phyloP scores from a whole-genome alignment of 176 grass and related monocot species.

The Bolboschoenus planiculmis region DNA sequence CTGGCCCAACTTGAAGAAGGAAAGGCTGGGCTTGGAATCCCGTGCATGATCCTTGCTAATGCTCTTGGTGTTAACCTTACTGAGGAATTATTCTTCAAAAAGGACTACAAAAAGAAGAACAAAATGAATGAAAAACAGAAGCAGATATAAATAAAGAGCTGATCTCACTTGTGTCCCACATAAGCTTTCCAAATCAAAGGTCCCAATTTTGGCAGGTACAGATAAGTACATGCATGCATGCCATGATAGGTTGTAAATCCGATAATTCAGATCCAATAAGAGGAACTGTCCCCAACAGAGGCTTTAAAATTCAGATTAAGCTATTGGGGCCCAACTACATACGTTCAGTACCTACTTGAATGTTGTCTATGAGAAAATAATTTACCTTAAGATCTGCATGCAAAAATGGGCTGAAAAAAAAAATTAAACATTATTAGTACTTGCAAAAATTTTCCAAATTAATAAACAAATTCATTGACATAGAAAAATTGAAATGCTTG shows the following conservation, averaged over 20 bases:
- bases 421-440: not conserved
- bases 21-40: slow-evolving; percentile 75
- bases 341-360: not conserved
- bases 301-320: not conserved
- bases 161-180: not conserved
- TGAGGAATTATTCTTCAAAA: slow-evolving; percentile 81
- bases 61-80: slow-evolving; percentile 84
- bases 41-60: slow-evolving; percentile 86
- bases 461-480: not conserved
- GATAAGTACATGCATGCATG: not conserved
- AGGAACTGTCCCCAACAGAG: not conserved
- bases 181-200: not conserved
- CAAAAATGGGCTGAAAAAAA: slow-evolving; percentile 63
- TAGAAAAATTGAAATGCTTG: slow-evolving; percentile 17
- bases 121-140: slow-evolving; percentile 30
- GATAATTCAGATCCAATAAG: slow-evolving; percentile 8
- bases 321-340: not conserved
- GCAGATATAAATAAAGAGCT: not conserved
- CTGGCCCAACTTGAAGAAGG: slow-evolving; percentile 71
- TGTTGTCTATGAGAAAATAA: not conserved
- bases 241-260: not conserved
- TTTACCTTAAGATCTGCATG: slow-evolving; percentile 88
- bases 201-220: not conserved
- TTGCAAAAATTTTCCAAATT: not conserved
- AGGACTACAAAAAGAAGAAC: slow-evolving; percentile 38